Evolutionary conservation across 176 grass and related monocot genomes (phyloP), one percentile per base, ranked within the genome.

Genomic region (Paspalum vaginatum): DNA sequence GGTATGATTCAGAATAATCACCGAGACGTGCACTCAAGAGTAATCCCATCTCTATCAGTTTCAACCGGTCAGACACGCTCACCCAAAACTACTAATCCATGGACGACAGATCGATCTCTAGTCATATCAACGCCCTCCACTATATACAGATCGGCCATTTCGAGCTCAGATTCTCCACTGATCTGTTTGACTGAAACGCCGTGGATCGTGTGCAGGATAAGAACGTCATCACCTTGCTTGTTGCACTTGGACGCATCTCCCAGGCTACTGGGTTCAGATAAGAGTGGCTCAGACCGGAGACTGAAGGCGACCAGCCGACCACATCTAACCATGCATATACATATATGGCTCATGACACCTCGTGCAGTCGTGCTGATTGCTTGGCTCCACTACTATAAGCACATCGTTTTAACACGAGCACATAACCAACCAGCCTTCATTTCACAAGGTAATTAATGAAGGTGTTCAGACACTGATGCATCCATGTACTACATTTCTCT

Each of bases 61-160:
- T 14, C 4, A 22, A 11, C n/a, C 22, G 24, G 10, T 26, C 11
- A 9, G 0, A 21, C 58, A 22, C 24, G 14, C 5, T 43, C 42
- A 7, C 17, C 7, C 65, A 12, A 12, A 25, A 70, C 48, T 12
- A 3, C n/a, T 26, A 3, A 26, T 70, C 25, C 44, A 48, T 15
- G 12, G 7, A 15, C 13, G 13, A 48, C n/a, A n/a, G n/a, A 48
- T 70, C 12, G 6, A 3, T 70, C 21, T 15, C 21, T 24, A 25
- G 43, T 70, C 68, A 27, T 70, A 17, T 70, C 68, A 48, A 5
- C 27, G 13, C 45, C 68, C 50, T 49, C 68, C 68, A 70, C 68
- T 32, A 50, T 32, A 50, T 26, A 70, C 22, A 15, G 22, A 70
- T 70, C 26, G 21, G 16, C 13, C 13, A 70, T 70, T 47, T 49